Evolutionary conservation across 805 yeast genomes (phyloP), one percentile per base, ranked within the genome.

Genomic region (Wickerhamomyces xylosicus): DNA sequence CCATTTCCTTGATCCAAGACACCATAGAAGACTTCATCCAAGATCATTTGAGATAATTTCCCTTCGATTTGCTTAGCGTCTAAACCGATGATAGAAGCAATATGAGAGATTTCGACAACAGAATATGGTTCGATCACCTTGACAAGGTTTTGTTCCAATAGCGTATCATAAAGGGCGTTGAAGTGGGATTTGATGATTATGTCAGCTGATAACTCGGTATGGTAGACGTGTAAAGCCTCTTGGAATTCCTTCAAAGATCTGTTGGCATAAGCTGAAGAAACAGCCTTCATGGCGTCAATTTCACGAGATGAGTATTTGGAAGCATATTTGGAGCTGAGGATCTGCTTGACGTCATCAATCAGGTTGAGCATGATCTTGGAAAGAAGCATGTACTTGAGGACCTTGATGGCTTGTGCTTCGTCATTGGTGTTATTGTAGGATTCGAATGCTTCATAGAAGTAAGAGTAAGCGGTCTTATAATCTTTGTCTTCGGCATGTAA

Each of bases 1-100:
- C 98, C 98, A 58, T 89, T 89, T 35, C 97, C 97, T 66, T 92
- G 99, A 61, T 92, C 98, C 49, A 92, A 69, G 29, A 92, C 97
- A 36, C 98, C 99, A 56, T 79, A 83, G 52, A 92, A 86, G n/a
- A 87, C 84, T 54, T 85, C 82, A 62, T 92, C 98, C 52, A 92
- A 71, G 50, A 92, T 90, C 97, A 92, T 90, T 62, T 90, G 97
- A 36, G 94, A 79, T 47, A 92, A 70, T 60, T 92, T 92, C 17
- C 94, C 94, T 63, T 92, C 99, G 25, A 92, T 86, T 56, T 86
- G 94, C 46, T 78, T 81, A 35, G 78, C 67, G 47, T 87, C 90
- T 45, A 94, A 72, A 6, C 96, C 97, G 42, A 94, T 85, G 52
- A 84, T 76, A 50, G 82, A 74, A 22, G 97, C 83, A 37, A 92